A percentile compares a stretch with the other conserved stretches of the same genome.
These are phyloP conservation scores for Wickerhamomyces strasburgensis DNA, from an alignment of 805 yeast species.

Conservation along the genomic window DNA sequence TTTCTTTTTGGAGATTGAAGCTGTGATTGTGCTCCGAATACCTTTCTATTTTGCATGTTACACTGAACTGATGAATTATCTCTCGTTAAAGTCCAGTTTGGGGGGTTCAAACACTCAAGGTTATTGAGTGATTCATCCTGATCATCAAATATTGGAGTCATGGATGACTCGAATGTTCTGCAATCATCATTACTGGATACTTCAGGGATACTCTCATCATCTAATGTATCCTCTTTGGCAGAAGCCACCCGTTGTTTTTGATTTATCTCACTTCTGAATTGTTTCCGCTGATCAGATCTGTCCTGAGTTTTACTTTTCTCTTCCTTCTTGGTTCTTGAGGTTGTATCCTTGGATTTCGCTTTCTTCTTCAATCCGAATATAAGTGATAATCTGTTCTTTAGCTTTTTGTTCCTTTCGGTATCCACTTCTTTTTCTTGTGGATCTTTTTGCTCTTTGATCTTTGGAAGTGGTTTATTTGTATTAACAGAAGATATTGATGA, in stretches of 20 bases:
- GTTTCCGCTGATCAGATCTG: too few species aligned
- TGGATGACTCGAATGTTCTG: slow-evolving; percentile 20
- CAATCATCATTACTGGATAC: slow-evolving; percentile 13
- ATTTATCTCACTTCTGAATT: too few species aligned
- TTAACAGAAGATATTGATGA: slow-evolving; percentile 19
- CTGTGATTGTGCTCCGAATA: too few species aligned
- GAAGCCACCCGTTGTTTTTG: too few species aligned
- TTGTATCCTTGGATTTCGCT: slow-evolving; percentile 2
- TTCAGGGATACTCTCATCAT: slow-evolving; percentile 14
- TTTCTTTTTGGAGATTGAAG: too few species aligned
- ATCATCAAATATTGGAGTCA: slow-evolving; percentile 22
- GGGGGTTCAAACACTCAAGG: slow-evolving; percentile 1
- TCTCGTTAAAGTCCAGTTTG: slow-evolving; percentile 17
- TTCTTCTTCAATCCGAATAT: slow-evolving; percentile 15
- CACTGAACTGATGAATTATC: slow-evolving; percentile 21
- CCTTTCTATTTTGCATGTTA: slow-evolving; percentile 10
- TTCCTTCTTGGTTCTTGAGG: too few species aligned
- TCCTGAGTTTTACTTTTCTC: too few species aligned
- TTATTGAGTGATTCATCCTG: slow-evolving; percentile 6
- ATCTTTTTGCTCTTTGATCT: slow-evolving; percentile 5
- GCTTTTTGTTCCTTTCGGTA: slow-evolving; percentile 10
- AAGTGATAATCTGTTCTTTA: slow-evolving; percentile 23
- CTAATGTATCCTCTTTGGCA: too few species aligned
- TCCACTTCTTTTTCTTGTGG: slow-evolving; percentile 3
- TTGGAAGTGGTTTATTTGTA: slow-evolving; percentile 19